Percentiles rank a stretch among this genome's conserved stretches.
Conservation (phyloP, 2,329 filamentous ascomycete genomes). For the Penicillium digitatum region DNA sequence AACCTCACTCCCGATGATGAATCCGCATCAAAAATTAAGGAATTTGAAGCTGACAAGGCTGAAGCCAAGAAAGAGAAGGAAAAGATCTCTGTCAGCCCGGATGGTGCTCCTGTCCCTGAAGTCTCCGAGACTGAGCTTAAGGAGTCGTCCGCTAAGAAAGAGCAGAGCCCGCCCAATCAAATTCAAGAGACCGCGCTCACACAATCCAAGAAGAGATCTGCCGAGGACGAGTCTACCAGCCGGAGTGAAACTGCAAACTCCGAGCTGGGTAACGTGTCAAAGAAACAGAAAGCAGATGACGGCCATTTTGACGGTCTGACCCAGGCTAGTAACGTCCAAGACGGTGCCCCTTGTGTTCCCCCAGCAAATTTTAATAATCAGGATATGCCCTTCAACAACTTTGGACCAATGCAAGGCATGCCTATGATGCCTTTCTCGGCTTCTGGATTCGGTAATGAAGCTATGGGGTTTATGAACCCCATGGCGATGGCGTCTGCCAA, state of each 20-base stretch:
- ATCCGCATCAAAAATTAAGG: slow-evolving; percentile 70
- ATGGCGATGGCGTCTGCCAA: slow-evolving; percentile 35
- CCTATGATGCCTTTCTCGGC: slow-evolving; percentile 34
- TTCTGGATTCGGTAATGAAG: slow-evolving; percentile 31
- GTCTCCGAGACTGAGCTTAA: slow-evolving; percentile 11
- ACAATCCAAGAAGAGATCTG: slow-evolving; percentile 72
- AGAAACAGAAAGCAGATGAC: slow-evolving; percentile 47
- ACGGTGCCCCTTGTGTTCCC: slow-evolving; percentile 16
- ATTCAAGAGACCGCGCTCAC: slow-evolving; percentile 31
- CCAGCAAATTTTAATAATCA: slow-evolving; percentile 31
- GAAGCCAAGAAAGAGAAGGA: slow-evolving; percentile 45
- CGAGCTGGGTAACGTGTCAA: slow-evolving; percentile 31
- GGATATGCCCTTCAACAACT: slow-evolving; percentile 35
- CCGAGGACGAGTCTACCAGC: slow-evolving; percentile 59
- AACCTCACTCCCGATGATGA: slow-evolving; percentile 81
- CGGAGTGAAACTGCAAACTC: slow-evolving; percentile 48
- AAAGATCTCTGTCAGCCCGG: slow-evolving; percentile 31
- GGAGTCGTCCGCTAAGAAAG: slow-evolving; percentile 13
- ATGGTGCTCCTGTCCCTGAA: slow-evolving; percentile 20
- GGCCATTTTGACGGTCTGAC: slow-evolving; percentile 7
- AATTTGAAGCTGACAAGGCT: slow-evolving; percentile 58
- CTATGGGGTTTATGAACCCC: slow-evolving; percentile 40
- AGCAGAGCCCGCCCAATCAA: slow-evolving; percentile 31
- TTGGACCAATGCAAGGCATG: slow-evolving; percentile 33
- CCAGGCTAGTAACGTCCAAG: slow-evolving; percentile 14